Conservation (phyloP, 805 yeast genomes). For the Teunomyces barrocoloradensis region DNA sequence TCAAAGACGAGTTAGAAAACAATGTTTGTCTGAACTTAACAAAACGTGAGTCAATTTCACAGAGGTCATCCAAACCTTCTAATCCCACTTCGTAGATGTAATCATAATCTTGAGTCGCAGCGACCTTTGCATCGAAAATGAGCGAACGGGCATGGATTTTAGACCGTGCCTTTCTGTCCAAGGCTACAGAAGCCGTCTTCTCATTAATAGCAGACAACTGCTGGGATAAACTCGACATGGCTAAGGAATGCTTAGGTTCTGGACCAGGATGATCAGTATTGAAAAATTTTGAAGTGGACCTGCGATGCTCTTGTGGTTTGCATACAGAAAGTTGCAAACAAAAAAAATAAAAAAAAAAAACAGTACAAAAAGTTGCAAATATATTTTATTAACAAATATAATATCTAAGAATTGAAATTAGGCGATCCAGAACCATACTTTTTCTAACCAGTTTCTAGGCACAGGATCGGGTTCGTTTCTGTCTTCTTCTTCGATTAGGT, state of each 20-base stretch:
- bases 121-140: conserved; percentile 79
- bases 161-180: conserved; percentile 84
- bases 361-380: background rate
- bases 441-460: conserved; percentile 41
- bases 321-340: background rate
- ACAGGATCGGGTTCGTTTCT: conserved; percentile 33
- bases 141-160: conserved; percentile 87
- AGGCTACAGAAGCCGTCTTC: conserved; percentile 65
- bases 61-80: conserved; percentile 75
- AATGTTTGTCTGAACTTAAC: conserved; percentile 64
- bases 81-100: conserved; percentile 66
- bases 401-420: conserved; percentile 11
- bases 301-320: conserved; percentile 3
- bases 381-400: background rate
- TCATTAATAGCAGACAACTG: conserved; percentile 74
- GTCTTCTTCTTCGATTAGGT: conserved; percentile 55
- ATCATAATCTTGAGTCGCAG: conserved; percentile 94
- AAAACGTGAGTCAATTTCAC: conserved; percentile 72
- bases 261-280: background rate
- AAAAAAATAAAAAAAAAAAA: background rate
- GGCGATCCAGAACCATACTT: conserved; percentile 51
- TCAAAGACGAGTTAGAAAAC: conserved; percentile 78
- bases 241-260: too few species aligned
- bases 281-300: conserved; percentile 2
- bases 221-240: conserved; percentile 64